phyloP scores from a whole-genome alignment of 2,329 filamentous ascomycete species.

The Penicillium sp. region DNA sequence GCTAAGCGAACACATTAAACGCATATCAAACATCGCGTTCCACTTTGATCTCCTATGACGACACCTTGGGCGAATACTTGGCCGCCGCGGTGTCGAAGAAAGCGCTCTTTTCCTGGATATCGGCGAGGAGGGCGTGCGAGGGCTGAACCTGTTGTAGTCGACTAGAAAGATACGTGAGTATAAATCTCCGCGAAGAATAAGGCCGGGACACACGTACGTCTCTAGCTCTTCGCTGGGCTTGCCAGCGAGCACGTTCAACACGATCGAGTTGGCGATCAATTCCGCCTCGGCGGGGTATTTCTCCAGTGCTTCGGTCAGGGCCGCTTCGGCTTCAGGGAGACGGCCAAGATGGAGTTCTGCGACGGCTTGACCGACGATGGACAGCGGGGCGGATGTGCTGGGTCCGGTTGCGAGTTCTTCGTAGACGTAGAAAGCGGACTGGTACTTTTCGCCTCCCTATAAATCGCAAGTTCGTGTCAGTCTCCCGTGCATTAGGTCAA shows the following conservation, averaged over 20 bases:
- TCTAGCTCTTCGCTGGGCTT: slow-evolving; percentile 61
- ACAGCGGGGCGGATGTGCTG: slow-evolving; percentile 67
- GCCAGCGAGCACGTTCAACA: slow-evolving; percentile 70
- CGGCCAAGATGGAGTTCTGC: slow-evolving; percentile 87
- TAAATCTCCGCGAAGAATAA: too few species aligned
- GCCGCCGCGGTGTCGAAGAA: slow-evolving; percentile 78
- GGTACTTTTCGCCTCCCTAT: slow-evolving; percentile 90
- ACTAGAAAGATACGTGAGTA: slow-evolving; percentile 25
- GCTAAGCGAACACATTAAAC: slow-evolving; percentile 17
- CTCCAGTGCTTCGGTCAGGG: slow-evolving; percentile 70
- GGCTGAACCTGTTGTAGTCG: slow-evolving; percentile 51
- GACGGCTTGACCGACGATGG: slow-evolving; percentile 80
- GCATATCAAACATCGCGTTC: slow-evolving; percentile 7
- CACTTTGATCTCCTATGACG: slow-evolving; percentile 20
- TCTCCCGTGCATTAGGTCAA: not conserved
- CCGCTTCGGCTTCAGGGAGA: slow-evolving; percentile 80
- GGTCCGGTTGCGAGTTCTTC: slow-evolving; percentile 90
- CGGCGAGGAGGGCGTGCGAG: slow-evolving; percentile 64
- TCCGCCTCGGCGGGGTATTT: slow-evolving; percentile 66
- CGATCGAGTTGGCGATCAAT: slow-evolving; percentile 74
- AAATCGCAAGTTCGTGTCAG: not conserved
- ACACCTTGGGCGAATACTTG: slow-evolving; percentile 80
- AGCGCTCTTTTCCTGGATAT: slow-evolving; percentile 78
- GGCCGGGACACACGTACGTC: slow-evolving; percentile 51
- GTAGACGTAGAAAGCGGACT: slow-evolving; percentile 94